Base-by-base conservation (phyloP, 495 filamentous ascomycete genomes). In the Hypoxylon crocopeplum region DNA sequence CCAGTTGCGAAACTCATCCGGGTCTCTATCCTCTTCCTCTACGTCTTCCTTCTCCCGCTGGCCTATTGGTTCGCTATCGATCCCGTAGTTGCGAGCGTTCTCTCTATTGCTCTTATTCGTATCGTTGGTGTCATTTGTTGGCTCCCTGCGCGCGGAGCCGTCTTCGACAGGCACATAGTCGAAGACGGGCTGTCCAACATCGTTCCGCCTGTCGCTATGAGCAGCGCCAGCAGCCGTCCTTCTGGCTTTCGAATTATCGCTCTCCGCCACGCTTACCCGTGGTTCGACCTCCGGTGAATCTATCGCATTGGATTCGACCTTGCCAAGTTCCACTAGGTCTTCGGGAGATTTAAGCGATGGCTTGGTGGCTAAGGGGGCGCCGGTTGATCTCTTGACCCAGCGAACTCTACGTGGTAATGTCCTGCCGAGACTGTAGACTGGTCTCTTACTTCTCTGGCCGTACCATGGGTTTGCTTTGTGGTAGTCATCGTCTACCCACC, bases 1-100 rank as follows among this genome's bases (percentile, higher is more conserved):
- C 49, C 76, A 77, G 3, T 79, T 83, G 48, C 77, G 77, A 34
- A 75, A 74, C 59, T 84, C 78, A 60, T 81, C 70, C 12, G 77
- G 68, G 52, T 78, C 72, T n/a, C 72, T 71, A 30, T 79, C 75
- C 8, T 75, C 71, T 15, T 64, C 19, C 12, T 68, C 46, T 19
- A 41, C 48, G 10, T 58, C 54, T 2, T 48, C 60, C 17, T 62
- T 33, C 11, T 66, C 56, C 2, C 22, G 39, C 24, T 49, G 41
- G 3, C 66, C 66, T 10, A 63, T 12, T 3, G 67, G 59, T 25
- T 68, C 64, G 25, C 67, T 56, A 40, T 72, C 64, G 11, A 67
- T 67, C 37, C 48, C 54, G 20, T 36, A 60, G 2, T 38, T 48
- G 16, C 12, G 41, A 20, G 22, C 21, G 12, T 46, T 32, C 25